A percentile compares a stretch with the other conserved stretches of the same genome.
Evolutionary conservation across 1,284 basidiomycete genomes (phyloP).

Genomic region (Pseudozyma hubeiensis): DNA sequence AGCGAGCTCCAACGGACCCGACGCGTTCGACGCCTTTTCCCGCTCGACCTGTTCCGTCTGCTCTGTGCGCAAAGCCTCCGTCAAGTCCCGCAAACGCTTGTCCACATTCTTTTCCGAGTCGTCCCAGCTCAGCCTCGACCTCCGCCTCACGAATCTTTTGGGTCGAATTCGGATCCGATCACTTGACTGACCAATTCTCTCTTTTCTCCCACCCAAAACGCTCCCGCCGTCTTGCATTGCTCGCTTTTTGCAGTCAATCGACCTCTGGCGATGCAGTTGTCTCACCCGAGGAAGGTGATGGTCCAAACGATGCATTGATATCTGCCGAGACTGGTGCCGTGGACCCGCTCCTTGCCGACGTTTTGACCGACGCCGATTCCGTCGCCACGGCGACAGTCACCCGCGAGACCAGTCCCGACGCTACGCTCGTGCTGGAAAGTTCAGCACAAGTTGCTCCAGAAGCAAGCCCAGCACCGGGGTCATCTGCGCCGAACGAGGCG

Average conservation of each 20-base stretch:
- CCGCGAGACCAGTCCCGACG: slow-evolving; percentile 36
- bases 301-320: background rate
- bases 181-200: slow-evolving; percentile 4
- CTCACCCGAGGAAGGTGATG: background rate
- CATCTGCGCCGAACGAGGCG: slow-evolving; percentile 1
- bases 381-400: slow-evolving; percentile 43
- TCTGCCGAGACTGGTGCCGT: slow-evolving; percentile 14
- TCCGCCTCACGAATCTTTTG: background rate
- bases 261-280: slow-evolving; percentile 23
- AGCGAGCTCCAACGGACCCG: background rate
- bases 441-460: background rate
- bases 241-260: slow-evolving; percentile 5
- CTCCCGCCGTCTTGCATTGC: background rate
- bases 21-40: slow-evolving; percentile 7
- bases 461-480: background rate
- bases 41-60: background rate
- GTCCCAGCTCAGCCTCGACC: slow-evolving; percentile 8
- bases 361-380: slow-evolving; percentile 37
- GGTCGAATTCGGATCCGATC: slow-evolving; percentile 11
- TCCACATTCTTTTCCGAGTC: background rate
- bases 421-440: slow-evolving; percentile 8
- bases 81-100: background rate
- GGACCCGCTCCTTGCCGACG: slow-evolving; percentile 30
- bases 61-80: slow-evolving; percentile 2
- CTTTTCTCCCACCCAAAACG: background rate